Conservation (phyloP, 768 basidiomycete genomes). For the Leccinum fibrillosum region DNA sequence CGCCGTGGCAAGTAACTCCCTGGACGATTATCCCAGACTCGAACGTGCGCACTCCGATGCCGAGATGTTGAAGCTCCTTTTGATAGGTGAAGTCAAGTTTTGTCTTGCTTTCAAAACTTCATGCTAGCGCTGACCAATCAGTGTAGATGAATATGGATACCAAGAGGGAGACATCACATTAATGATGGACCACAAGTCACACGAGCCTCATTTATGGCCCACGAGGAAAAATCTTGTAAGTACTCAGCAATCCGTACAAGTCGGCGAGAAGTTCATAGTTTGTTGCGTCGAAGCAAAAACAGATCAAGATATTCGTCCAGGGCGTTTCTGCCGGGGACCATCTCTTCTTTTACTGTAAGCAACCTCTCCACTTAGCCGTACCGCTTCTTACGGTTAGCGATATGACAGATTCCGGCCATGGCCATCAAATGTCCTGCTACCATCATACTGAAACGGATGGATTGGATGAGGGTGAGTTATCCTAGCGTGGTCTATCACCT, state of each 20-base stretch:
- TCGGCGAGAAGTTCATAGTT: background rate
- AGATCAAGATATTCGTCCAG: constrained; percentile 42
- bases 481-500: background rate
- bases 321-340: constrained; percentile 45
- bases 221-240: constrained; percentile 46
- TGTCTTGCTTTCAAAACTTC: background rate
- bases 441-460: constrained; percentile 49
- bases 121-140: too few relatives aligned
- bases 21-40: constrained; percentile 1
- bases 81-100: constrained; percentile 20
- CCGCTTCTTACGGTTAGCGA: background rate
- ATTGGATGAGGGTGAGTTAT: constrained; percentile 45
- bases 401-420: constrained; percentile 49
- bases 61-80: constrained; percentile 8
- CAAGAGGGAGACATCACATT: constrained; percentile 37
- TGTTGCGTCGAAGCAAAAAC: constrained; percentile 32
- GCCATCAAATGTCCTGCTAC: constrained; percentile 39
- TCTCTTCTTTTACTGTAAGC: constrained; percentile 58
- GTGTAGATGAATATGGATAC: constrained; percentile 36
- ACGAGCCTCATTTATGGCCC: constrained; percentile 31
- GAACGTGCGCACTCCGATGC: constrained; percentile 16
- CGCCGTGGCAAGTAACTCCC: constrained; percentile 11
- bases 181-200: constrained; percentile 37
- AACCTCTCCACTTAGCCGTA: background rate
- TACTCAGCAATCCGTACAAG: background rate